Evolutionary conservation across 352 stramenopile genomes (phyloP), one percentile per base, ranked within the genome.

Genomic region (Phytopythium litorale): DNA sequence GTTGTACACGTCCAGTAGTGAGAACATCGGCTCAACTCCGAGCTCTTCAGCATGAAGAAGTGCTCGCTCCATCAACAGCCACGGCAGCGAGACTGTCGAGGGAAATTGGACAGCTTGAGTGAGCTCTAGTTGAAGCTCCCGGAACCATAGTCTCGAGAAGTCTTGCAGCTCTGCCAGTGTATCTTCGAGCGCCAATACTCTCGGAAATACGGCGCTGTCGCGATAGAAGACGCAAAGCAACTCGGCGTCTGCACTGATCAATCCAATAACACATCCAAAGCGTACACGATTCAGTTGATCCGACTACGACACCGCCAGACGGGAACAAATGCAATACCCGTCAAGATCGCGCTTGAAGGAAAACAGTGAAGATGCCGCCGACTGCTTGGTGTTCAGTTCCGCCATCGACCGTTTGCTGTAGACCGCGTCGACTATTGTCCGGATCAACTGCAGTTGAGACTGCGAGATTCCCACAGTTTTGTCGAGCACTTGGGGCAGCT

Each of bases 1-100:
- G 53, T 97, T 96, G 71, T 97, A 97, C 21, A 89, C 61, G 43
- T 97, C 87, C 35, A 96, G 50, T 12, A 92, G 59, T 42, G 81
- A 86, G 3, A 93, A 52, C 4, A 81, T 60, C 12, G 78, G 65
- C 33, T 87, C 67, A 4, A 70, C 35, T n/a, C 53, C 64, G 32
- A 35, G 18, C 43, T 30, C 38, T 62, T 2, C 23, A 63, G 48
- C n/a, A 72, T 35, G 19, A 43, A 73, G 63, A 30, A 94, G 65
- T 12, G 78, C 75, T 35, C 84, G 66, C 56, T 92, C 76, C 56
- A 86, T 71, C 5, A 97, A 66, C 28, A 96, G 59, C 89, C 88
- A 97, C 5, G 88, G 84, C 7, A 97, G 64, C 3, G 83, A 95
- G 15, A 80, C 76, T 48, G 92, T 80, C 11, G 88, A 84, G n/a